A percentile compares a stretch with the other conserved stretches of the same genome.
These are phyloP conservation scores for Tuber microsphaerosporum DNA, from an alignment of 495 filamentous ascomycete species.

Conservation along the genomic window DNA sequence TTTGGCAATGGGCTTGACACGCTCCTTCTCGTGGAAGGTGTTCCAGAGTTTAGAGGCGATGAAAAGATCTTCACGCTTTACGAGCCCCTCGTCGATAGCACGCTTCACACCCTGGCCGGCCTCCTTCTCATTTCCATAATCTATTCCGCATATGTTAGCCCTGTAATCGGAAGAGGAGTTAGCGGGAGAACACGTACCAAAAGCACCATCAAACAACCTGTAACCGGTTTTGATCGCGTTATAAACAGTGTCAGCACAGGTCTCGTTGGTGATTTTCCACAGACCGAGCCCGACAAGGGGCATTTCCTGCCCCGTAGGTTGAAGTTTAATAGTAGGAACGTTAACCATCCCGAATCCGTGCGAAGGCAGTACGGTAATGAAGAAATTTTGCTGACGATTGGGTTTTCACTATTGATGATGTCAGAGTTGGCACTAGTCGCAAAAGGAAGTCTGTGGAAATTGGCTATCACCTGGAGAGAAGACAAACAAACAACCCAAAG, in stretches of 20 bases:
- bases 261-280: conserved; percentile 80
- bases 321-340: conserved; percentile 62
- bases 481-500: background rate
- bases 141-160: conserved; percentile 44
- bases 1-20: conserved; percentile 63
- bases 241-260: conserved; percentile 72
- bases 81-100: conserved; percentile 77
- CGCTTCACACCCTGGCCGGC: conserved; percentile 76
- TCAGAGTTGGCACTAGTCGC: conserved; percentile 1
- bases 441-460: background rate
- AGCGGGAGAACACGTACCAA: conserved; percentile 52
- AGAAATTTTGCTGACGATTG: background rate
- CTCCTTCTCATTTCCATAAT: conserved; percentile 85
- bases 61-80: conserved; percentile 83
- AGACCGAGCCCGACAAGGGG: conserved; percentile 74
- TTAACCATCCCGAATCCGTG: conserved; percentile 29
- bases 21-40: conserved; percentile 69
- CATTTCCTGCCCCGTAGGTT: conserved; percentile 68
- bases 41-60: conserved; percentile 92
- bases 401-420: background rate
- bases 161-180: conserved; percentile 5
- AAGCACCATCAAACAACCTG: conserved; percentile 78
- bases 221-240: conserved; percentile 85
- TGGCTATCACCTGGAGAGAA: background rate
- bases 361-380: conserved; percentile 13